Percentiles rank a stretch among this genome's conserved stretches.
Conservation (phyloP, 768 basidiomycete genomes). For the Pulveroboletus ravenelii region DNA sequence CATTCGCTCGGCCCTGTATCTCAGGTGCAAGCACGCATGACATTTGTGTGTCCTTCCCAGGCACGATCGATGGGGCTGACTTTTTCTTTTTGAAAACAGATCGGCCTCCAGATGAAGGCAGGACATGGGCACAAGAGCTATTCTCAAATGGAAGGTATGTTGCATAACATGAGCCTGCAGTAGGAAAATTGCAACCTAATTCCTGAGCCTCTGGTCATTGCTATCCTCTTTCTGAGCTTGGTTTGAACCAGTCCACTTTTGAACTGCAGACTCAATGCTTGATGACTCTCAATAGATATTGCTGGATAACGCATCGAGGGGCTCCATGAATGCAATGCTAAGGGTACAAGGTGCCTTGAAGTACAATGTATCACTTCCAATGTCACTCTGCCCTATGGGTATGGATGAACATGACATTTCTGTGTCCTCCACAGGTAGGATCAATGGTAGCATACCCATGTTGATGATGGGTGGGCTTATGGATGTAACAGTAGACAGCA, state of each 20-base stretch:
- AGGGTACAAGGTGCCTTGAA: too few species aligned
- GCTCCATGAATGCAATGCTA: background rate
- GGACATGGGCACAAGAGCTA: background rate
- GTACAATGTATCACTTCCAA: too few species aligned
- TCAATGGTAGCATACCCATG: too few species aligned
- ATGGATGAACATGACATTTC: background rate
- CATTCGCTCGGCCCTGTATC: constrained; percentile 44
- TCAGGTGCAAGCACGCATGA: constrained; percentile 41
- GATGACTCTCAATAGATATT: background rate
- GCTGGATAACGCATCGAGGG: background rate
- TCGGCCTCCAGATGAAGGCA: constrained; percentile 2
- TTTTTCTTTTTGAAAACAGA: constrained; percentile 25
- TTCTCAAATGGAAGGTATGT: too few species aligned
- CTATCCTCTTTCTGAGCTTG: background rate
- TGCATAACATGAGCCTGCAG: too few species aligned
- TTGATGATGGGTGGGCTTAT: too few species aligned
- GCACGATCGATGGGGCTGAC: constrained; percentile 37
- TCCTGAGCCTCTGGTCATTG: background rate
- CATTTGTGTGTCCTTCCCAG: constrained; percentile 39
- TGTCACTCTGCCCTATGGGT: too few species aligned
- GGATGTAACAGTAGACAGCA: too few species aligned
- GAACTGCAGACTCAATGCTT: background rate
- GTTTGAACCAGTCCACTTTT: background rate
- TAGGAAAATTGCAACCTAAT: background rate
- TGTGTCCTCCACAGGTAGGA: background rate